phyloP scores from a whole-genome alignment of 805 yeast species.

The Teunomyces cretensis region DNA sequence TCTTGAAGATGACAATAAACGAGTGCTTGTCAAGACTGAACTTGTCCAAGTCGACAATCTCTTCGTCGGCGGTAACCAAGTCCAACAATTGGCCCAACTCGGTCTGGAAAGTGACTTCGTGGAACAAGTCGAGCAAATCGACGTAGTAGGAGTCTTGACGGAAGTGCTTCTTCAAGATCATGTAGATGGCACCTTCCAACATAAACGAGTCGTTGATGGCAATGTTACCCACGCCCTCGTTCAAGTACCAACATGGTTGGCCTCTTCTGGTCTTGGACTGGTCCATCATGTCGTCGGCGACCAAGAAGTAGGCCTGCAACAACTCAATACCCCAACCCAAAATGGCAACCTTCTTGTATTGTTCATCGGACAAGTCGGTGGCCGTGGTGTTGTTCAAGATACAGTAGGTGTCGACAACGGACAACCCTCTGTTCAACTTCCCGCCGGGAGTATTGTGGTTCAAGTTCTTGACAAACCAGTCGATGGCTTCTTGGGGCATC shows the following conservation, averaged over 20 bases:
- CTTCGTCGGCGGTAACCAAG: slow-evolving; percentile 96
- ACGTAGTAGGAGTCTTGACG: slow-evolving; percentile 77
- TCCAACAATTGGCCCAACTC: slow-evolving; percentile 96
- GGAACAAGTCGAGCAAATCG: slow-evolving; percentile 90
- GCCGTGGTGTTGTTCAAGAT: slow-evolving; percentile 65
- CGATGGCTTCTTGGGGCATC: slow-evolving; percentile 81
- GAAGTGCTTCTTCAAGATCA: slow-evolving; percentile 87
- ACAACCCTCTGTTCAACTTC: slow-evolving; percentile 91
- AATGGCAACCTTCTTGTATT: slow-evolving; percentile 80
- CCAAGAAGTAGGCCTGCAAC: slow-evolving; percentile 93
- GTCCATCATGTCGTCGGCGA: slow-evolving; percentile 99
- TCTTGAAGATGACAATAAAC: slow-evolving; percentile 92
- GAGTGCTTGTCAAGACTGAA: slow-evolving; percentile 89
- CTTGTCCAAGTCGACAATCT: slow-evolving; percentile 81
- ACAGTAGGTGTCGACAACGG: slow-evolving; percentile 90
- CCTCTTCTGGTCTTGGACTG: slow-evolving; percentile 95
- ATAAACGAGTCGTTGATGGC: slow-evolving; percentile 97
- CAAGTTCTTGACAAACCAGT: slow-evolving; percentile 75
- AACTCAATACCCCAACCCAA: slow-evolving; percentile 96
- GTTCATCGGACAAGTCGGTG: slow-evolving; percentile 58
- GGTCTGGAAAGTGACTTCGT: slow-evolving; percentile 95
- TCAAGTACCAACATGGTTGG: slow-evolving; percentile 96
- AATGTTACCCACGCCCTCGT: slow-evolving; percentile 77
- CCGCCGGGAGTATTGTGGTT: slow-evolving; percentile 95
- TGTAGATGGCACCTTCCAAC: slow-evolving; percentile 92